These are phyloP conservation scores for Naganishia friedmannii DNA, from an alignment of 768 basidiomycete species.

Conservation along the genomic window DNA sequence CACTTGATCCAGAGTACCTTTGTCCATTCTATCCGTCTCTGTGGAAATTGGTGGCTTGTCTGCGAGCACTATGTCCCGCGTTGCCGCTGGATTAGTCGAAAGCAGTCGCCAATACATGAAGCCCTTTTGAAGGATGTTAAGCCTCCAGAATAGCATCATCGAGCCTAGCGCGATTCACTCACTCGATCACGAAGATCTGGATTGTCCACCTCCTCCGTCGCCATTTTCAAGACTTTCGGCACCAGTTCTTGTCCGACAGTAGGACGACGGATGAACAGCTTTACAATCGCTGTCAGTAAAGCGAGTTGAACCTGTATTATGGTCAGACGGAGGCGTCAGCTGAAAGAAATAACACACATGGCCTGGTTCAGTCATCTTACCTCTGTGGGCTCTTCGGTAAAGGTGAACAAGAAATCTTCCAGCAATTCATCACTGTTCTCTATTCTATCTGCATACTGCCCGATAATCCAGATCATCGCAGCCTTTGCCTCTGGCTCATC, in stretches of 20 bases:
- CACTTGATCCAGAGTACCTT: constrained; percentile 84
- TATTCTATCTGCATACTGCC: constrained; percentile 91
- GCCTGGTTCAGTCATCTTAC: constrained; percentile 54
- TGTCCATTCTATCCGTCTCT: constrained; percentile 95
- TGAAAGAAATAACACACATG: background rate
- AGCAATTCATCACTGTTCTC: constrained; percentile 93
- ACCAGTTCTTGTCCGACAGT: constrained; percentile 84
- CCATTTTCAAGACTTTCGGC: constrained; percentile 92
- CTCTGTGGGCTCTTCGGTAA: constrained; percentile 90
- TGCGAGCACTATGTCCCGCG: constrained; percentile 82
- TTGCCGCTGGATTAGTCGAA: constrained; percentile 83
- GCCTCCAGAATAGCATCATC: background rate
- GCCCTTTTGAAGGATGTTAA: constrained; percentile 55
- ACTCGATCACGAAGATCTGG: constrained; percentile 88
- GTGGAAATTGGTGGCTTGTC: constrained; percentile 97
- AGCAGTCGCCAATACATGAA: constrained; percentile 99
- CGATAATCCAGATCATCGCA: constrained; percentile 96
- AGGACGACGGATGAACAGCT: constrained; percentile 89
- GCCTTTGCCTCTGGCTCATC: constrained; percentile 97
- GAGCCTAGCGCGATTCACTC: constrained; percentile 28
- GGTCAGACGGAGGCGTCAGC: background rate
- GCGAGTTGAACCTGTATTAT: constrained; percentile 83
- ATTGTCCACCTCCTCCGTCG: constrained; percentile 96
- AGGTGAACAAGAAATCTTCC: constrained; percentile 83
- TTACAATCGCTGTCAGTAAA: constrained; percentile 87